phyloP scores from a whole-genome alignment of 2,329 filamentous ascomycete species.

The Penicillium sp. region DNA sequence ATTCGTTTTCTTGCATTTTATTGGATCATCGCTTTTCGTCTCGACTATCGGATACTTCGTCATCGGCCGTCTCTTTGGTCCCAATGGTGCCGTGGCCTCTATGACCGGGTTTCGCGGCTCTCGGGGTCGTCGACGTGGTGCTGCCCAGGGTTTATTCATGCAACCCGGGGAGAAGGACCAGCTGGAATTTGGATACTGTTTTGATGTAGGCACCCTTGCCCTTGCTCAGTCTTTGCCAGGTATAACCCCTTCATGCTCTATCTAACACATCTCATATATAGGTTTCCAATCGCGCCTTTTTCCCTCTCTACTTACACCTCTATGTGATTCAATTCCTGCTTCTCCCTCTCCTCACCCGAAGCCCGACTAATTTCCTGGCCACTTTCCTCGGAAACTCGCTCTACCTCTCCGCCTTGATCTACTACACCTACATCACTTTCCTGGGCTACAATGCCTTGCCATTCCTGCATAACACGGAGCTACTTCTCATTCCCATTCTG shows the following conservation, averaged over 20 bases:
- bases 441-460: slow-evolving; percentile 71
- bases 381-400: slow-evolving; percentile 68
- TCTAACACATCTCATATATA: slow-evolving; percentile 26
- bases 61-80: slow-evolving; percentile 65
- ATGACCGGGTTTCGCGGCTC: slow-evolving; percentile 51
- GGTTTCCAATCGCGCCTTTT: slow-evolving; percentile 69
- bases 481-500: slow-evolving; percentile 66
- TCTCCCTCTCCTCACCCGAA: slow-evolving; percentile 60
- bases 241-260: no score
- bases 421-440: slow-evolving; percentile 72
- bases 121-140: slow-evolving; percentile 53
- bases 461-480: slow-evolving; percentile 69
- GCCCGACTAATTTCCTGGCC: slow-evolving; percentile 45
- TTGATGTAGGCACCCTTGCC: slow-evolving; percentile 58
- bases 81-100: slow-evolving; percentile 50
- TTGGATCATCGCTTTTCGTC: slow-evolving; percentile 62
- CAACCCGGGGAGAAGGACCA: slow-evolving; percentile 61
- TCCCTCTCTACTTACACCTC: slow-evolving; percentile 69
- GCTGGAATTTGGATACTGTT: slow-evolving; percentile 72
- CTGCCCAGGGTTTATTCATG: slow-evolving; percentile 61
- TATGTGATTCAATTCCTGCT: slow-evolving; percentile 70
- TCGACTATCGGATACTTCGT: slow-evolving; percentile 68
- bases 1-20: slow-evolving; percentile 63
- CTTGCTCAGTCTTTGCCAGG: no score
- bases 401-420: slow-evolving; percentile 67